Percentiles rank a stretch among this genome's conserved stretches.
These are phyloP conservation scores for Cyamopsis tetragonoloba DNA, from an alignment of 306 rosid species.

Conservation along the genomic window DNA sequence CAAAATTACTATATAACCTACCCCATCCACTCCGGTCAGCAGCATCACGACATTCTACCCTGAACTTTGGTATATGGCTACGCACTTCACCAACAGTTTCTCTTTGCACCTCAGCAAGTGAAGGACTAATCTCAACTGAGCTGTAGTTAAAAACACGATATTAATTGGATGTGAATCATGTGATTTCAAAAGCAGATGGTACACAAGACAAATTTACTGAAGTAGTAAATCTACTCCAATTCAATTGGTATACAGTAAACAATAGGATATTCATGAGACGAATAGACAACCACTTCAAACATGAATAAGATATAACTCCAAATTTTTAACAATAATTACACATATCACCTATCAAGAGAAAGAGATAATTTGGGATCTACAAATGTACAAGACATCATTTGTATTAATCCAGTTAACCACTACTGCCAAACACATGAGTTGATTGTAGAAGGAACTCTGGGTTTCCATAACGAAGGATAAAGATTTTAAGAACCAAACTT, in stretches of 20 bases:
- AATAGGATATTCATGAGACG: slow-evolving; percentile 9
- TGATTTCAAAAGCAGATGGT: not conserved
- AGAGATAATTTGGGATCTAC: not conserved
- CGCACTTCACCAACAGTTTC: slow-evolving; percentile 77
- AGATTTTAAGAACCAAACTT: no score
- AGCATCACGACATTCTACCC: slow-evolving; percentile 89
- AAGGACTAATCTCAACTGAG: slow-evolving; percentile 92
- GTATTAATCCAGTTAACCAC: not conserved
- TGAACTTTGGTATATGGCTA: slow-evolving; percentile 77
- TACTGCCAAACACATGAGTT: not conserved
- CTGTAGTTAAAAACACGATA: slow-evolving; percentile 46
- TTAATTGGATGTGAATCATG: not conserved
- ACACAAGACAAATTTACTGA: not conserved
- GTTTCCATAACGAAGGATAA: no score
- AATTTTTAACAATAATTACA: not conserved
- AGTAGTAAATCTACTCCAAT: slow-evolving; percentile 1
- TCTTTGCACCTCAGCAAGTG: slow-evolving; percentile 83
- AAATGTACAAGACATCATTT: slow-evolving; percentile 1
- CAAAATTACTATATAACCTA: slow-evolving; percentile 29
- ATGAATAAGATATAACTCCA: not conserved
- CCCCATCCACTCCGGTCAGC: slow-evolving; percentile 89
- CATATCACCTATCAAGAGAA: not conserved
- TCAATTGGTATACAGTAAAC: not conserved
- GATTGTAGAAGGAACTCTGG: not conserved
- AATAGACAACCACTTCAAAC: slow-evolving; percentile 1